Evolutionary conservation across 331 rosid genomes (phyloP).

Genomic region (Pyrus hybrid): DNA sequence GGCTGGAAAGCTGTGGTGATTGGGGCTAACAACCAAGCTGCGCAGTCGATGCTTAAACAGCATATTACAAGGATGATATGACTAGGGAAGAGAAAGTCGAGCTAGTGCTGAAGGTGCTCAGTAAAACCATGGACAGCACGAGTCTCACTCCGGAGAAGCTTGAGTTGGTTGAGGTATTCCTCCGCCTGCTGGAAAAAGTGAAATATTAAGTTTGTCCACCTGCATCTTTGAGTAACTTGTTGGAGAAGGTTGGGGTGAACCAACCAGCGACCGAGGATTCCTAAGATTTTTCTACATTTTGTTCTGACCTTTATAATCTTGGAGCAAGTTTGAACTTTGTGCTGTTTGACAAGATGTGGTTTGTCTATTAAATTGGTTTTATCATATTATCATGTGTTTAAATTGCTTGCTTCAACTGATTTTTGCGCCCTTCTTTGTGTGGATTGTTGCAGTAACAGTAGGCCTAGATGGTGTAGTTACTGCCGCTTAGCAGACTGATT

Average conservation of each 20-base stretch:
- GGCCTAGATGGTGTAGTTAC: background rate
- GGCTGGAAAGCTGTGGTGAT: constrained; percentile 75
- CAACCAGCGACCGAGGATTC: constrained; percentile 55
- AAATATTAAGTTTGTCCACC: constrained; percentile 63
- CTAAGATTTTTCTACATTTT: constrained; percentile 3
- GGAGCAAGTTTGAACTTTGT: background rate
- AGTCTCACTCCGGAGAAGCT: constrained; percentile 57
- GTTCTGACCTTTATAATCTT: background rate
- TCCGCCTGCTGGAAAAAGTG: constrained; percentile 47
- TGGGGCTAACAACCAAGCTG: constrained; percentile 66
- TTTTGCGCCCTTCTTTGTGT: background rate
- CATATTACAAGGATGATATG: constrained; percentile 62
- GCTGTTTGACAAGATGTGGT: background rate
- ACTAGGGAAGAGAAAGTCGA: constrained; percentile 53
- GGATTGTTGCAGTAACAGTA: background rate
- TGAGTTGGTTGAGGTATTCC: constrained; percentile 48
- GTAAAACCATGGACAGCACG: constrained; percentile 72
- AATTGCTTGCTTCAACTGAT: background rate
- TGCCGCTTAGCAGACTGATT: background rate
- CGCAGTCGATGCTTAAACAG: constrained; percentile 58
- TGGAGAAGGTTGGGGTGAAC: constrained; percentile 54
- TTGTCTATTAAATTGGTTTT: background rate
- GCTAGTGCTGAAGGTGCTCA: constrained; percentile 55
- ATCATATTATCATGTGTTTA: background rate
- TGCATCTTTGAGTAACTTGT: constrained; percentile 34